Percentiles rank a stretch among this genome's conserved stretches.
Evolutionary conservation across 306 rosid genomes (phyloP).

Genomic region (Hippophae tibetana): DNA sequence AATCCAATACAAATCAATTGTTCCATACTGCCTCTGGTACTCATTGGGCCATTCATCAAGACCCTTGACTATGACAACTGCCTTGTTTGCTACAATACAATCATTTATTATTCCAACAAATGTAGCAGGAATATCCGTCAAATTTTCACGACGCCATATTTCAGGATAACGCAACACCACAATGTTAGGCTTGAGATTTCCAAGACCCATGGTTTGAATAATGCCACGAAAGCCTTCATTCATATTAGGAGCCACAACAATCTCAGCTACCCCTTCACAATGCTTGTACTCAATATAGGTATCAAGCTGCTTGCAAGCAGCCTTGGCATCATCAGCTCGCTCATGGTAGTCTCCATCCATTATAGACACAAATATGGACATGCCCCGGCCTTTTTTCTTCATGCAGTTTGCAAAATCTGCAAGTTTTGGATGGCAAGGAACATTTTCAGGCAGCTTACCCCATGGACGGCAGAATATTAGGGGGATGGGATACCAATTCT

Average conservation of each 20-base stretch:
- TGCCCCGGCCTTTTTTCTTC: conserved; percentile 99
- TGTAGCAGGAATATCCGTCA: conserved; percentile 83
- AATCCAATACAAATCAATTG: conserved; percentile 94
- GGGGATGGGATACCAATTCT: conserved; percentile 99
- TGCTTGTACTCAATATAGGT: conserved; percentile 91
- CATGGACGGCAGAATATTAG: conserved; percentile 95
- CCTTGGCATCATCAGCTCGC: conserved; percentile 85
- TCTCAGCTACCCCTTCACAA: conserved; percentile 99
- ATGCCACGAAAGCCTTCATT: conserved; percentile 92
- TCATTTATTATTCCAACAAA: conserved; percentile 86
- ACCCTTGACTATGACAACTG: conserved; percentile 94
- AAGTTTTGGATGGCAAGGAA: conserved; percentile 98
- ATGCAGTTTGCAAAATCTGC: conserved; percentile 97
- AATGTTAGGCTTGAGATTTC: conserved; percentile 96
- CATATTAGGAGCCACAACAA: conserved; percentile 93
- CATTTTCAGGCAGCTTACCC: conserved; percentile 98
- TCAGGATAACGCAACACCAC: conserved; percentile 98
- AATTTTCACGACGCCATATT: conserved; percentile 96
- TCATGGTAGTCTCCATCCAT: conserved; percentile 94
- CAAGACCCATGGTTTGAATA: conserved; percentile 97
- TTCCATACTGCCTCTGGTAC: conserved; percentile 92
- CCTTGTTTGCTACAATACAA: conserved; percentile 96
- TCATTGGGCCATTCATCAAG: conserved; percentile 98
- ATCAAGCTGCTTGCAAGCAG: conserved; percentile 85
- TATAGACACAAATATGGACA: conserved; percentile 91